Base-by-base conservation (phyloP, 768 basidiomycete genomes). In the Russula compacta region DNA sequence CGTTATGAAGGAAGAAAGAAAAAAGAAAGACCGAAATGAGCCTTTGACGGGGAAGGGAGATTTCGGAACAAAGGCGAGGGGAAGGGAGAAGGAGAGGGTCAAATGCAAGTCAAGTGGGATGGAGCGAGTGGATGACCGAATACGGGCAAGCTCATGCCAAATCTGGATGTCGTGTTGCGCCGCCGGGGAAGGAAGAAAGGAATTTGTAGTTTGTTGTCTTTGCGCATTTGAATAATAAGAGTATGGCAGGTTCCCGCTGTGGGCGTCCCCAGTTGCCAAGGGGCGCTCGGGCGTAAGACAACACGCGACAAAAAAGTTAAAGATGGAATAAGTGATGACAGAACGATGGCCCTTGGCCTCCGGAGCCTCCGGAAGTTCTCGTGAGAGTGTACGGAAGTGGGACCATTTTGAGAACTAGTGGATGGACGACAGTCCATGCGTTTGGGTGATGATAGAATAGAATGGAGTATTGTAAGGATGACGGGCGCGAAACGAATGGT, bases 81-180 rank as follows among this genome's bases (percentile, higher is more conserved):
- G 53, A 35, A 10, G 12, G 36, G 5, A 36, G 29, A 2, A 15
- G 15, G 9, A 4, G 14, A 19, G 17, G 10, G 36, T 4, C 10
- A 33, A 38, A 21, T n/a, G 38, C 24, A 39, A 1, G 17, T 4
- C 8, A 2, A 9, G 3, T 2, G 11, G 12, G 2, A 32, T 2
- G 40, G 24, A 19, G 19, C 5, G 10, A 0, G 14, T 11, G 5
- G 46, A 47, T 24, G 46, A 21, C 49, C 54, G 43, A 50, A 61
- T 61, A 40, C 35, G 32, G 60, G 60, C 54, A 56, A 38, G 21
- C 0, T 53, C 32, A 55, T 60, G 36, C 59, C 48, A 60, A 56
- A 60, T 60, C 19, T 2, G 48, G 54, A 15, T 32, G 6, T 38
- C 4, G 17, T 1, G 12, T n/a, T 58, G 50, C 49, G 40, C 40